phyloP scores from a whole-genome alignment of 768 basidiomycete species.

The Phylloporus sp. region DNA sequence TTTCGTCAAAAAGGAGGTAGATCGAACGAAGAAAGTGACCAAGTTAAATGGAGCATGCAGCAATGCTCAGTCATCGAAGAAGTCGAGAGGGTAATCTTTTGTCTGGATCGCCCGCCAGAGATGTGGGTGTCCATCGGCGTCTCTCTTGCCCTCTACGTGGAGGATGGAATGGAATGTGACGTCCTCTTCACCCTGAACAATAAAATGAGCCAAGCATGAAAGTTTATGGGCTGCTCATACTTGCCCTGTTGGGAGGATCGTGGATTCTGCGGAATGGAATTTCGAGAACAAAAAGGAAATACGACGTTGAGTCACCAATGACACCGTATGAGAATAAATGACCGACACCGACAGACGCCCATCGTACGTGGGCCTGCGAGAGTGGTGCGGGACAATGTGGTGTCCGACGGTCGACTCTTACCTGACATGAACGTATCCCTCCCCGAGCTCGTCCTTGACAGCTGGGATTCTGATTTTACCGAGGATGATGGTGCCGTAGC shows the following conservation, averaged over 20 bases:
- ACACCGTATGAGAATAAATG: conserved; percentile 6
- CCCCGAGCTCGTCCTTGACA: conserved; percentile 55
- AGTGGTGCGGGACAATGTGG: background rate
- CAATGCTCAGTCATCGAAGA: conserved; percentile 25
- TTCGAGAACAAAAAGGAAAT: conserved; percentile 2
- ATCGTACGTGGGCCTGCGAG: conserved; percentile 3
- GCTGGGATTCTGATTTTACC: conserved; percentile 75
- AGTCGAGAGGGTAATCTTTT: conserved; percentile 46
- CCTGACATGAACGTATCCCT: conserved; percentile 72
- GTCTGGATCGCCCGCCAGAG: conserved; percentile 67
- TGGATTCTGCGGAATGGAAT: conserved; percentile 50
- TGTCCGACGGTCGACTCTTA: conserved; percentile 30
- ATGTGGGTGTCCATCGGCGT: conserved; percentile 46
- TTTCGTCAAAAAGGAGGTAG: conserved; percentile 13
- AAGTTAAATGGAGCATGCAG: background rate
- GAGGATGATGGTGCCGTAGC: conserved; percentile 69
- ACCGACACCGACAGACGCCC: conserved; percentile 10
- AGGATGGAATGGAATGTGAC: conserved; percentile 70
- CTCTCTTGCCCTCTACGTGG: conserved; percentile 51
- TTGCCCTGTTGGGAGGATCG: conserved; percentile 68
- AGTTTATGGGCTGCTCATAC: conserved; percentile 14
- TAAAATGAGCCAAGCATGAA: background rate
- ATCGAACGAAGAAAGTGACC: background rate
- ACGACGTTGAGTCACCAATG: conserved; percentile 9
- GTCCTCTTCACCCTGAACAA: conserved; percentile 55